Percentiles rank a stretch among this genome's conserved stretches.
Conservation (phyloP, 148 eudicot genomes). For the Chenopodium formosanum region DNA sequence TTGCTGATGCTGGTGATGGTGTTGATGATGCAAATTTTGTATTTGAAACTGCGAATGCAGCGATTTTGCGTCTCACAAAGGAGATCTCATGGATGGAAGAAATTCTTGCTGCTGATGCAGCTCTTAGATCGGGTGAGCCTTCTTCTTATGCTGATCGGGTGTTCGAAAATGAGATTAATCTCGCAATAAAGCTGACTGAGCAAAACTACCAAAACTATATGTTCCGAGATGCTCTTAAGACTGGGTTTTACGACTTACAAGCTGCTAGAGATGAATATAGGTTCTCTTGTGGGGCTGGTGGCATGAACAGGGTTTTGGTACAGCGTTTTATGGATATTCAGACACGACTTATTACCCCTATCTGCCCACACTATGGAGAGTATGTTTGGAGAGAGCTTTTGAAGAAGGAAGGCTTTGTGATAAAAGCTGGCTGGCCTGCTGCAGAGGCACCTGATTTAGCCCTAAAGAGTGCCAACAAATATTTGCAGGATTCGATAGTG, state of each 20-base stretch:
- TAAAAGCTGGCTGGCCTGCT: slow-evolving; percentile 79
- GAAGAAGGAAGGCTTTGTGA: slow-evolving; percentile 67
- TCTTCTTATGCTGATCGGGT: slow-evolving; percentile 73
- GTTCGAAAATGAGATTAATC: slow-evolving; percentile 82
- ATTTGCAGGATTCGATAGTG: slow-evolving; percentile 65
- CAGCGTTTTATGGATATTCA: slow-evolving; percentile 82
- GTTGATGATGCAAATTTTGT: slow-evolving; percentile 96
- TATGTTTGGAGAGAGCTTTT: slow-evolving; percentile 75
- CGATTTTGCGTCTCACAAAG: slow-evolving; percentile 80
- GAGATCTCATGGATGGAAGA: slow-evolving; percentile 91
- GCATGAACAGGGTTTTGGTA: slow-evolving; percentile 68
- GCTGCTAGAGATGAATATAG: slow-evolving; percentile 86
- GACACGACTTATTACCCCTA: slow-evolving; percentile 80
- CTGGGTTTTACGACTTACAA: slow-evolving; percentile 84
- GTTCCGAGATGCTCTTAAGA: slow-evolving; percentile 81
- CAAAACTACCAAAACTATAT: slow-evolving; percentile 59
- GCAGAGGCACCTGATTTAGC: slow-evolving; percentile 61
- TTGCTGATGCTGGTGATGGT: slow-evolving; percentile 96
- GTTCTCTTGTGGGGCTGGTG: slow-evolving; percentile 71
- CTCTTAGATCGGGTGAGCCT: slow-evolving; percentile 54
- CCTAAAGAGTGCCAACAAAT: slow-evolving; percentile 72
- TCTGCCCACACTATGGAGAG: slow-evolving; percentile 86
- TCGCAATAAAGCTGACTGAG: slow-evolving; percentile 61
- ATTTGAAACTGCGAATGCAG: slow-evolving; percentile 90
- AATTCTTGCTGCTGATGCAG: slow-evolving; percentile 55